phyloP scores from a whole-genome alignment of 768 basidiomycete species.

The Exidia glandulosa region DNA sequence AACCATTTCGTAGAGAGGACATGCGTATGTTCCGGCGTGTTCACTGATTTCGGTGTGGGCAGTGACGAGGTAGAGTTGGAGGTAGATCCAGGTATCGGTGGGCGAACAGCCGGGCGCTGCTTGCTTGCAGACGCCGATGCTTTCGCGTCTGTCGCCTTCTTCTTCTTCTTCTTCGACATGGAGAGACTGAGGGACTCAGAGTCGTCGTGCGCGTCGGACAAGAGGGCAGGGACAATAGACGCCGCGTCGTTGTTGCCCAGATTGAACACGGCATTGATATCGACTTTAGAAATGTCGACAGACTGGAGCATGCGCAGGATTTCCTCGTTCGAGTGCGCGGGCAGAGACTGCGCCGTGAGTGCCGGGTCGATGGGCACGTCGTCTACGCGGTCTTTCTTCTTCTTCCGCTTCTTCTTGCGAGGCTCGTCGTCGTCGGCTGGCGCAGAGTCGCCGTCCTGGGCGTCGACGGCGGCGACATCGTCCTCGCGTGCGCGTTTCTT shows the following conservation, averaged over 20 bases:
- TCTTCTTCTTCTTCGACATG: not conserved
- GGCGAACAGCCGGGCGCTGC: not conserved
- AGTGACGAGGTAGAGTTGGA: not conserved
- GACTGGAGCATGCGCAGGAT: not conserved
- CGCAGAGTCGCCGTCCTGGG: not conserved
- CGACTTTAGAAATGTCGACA: not conserved
- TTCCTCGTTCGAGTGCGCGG: not conserved
- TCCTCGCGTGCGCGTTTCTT: not conserved
- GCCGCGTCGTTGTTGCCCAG: not conserved
- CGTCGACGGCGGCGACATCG: not conserved
- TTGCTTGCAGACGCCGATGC: not conserved
- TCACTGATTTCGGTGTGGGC: not conserved
- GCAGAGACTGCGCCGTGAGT: not conserved
- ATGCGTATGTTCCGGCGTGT: slow-evolving; percentile 43
- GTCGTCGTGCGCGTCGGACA: not conserved
- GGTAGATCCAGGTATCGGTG: not conserved
- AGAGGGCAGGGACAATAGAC: not conserved
- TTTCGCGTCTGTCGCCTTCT: not conserved
- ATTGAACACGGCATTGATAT: not conserved
- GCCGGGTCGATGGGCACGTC: not conserved
- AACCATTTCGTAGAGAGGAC: slow-evolving; percentile 75
- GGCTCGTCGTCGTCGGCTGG: not conserved
- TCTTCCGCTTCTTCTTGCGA: not conserved
- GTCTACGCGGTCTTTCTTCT: not conserved
- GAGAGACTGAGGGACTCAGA: not conserved